phyloP scores from a whole-genome alignment of 1,139 yeast species.

The Taphrina flavorubra region DNA sequence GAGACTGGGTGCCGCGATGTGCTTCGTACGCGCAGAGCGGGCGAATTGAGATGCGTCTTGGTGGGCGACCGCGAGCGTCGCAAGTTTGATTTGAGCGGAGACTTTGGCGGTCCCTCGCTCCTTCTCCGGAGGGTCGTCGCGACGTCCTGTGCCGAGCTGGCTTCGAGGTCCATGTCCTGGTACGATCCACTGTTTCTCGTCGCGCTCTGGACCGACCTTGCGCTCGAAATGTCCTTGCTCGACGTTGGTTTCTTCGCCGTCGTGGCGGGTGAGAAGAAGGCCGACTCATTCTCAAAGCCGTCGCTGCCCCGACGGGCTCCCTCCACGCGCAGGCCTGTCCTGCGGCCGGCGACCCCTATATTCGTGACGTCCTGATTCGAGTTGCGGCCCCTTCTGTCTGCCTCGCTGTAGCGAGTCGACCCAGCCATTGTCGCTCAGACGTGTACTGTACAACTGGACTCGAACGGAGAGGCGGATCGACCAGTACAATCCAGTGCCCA shows the following conservation, averaged over 20 bases:
- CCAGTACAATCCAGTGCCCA: background rate
- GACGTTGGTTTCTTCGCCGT: constrained; percentile 31
- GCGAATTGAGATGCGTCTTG: constrained; percentile 47
- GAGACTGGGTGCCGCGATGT: constrained; percentile 40
- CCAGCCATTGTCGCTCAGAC: constrained; percentile 20
- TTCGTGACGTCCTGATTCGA: constrained; percentile 40
- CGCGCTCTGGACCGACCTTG: constrained; percentile 22
- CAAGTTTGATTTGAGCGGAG: constrained; percentile 15
- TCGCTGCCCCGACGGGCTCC: constrained; percentile 60
- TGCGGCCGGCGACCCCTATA: constrained; percentile 41
- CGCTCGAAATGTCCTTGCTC: constrained; percentile 21
- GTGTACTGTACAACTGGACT: background rate
- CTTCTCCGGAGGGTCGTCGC: constrained; percentile 25
- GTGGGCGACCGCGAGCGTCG: constrained; percentile 45
- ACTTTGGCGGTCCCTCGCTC: constrained; percentile 19
- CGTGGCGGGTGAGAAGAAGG: constrained; percentile 61
- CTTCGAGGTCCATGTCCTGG: constrained; percentile 38
- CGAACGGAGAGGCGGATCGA: background rate
- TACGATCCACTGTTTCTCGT: constrained; percentile 14
- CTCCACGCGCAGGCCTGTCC: constrained; percentile 32
- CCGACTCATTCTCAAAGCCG: constrained; percentile 81
- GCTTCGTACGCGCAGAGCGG: constrained; percentile 46
- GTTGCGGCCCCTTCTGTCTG: constrained; percentile 38
- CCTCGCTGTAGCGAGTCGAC: constrained; percentile 38
- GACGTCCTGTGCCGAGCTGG: constrained; percentile 36